phyloP scores from a whole-genome alignment of 2,329 filamentous ascomycete genomes.

The Sporothrix brunneoviolacea region DNA sequence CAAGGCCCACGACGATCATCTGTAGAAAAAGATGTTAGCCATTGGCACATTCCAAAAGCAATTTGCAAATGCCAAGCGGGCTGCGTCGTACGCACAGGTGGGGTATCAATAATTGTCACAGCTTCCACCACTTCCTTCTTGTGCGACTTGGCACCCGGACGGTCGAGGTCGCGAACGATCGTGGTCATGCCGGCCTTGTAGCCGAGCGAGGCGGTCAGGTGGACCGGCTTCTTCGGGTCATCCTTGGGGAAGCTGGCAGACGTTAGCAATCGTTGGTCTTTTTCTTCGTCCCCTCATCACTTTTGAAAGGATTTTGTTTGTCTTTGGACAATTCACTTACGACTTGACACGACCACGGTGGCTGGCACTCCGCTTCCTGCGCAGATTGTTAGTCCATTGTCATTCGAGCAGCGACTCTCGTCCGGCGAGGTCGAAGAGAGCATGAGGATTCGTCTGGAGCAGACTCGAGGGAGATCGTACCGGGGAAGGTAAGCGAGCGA shows the following conservation, averaged over 20 bases:
- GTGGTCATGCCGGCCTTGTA: constrained; percentile 99
- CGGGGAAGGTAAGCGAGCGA: constrained; percentile 75
- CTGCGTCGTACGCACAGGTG: constrained; percentile 88
- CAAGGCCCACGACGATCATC: constrained; percentile 99
- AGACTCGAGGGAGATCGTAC: constrained; percentile 14
- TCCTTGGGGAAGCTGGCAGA: constrained; percentile 92
- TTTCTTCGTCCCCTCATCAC: neutral
- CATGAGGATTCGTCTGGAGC: neutral
- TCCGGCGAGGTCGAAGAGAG: neutral
- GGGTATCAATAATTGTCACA: constrained; percentile 81
- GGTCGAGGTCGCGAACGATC: constrained; percentile 98
- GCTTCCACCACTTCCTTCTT: constrained; percentile 97
- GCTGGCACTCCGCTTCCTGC: constrained; percentile 21
- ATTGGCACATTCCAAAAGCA: constrained; percentile 48
- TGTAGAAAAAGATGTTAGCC: constrained; percentile 62
- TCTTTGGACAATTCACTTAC: constrained; percentile 62
- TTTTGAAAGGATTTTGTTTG: neutral
- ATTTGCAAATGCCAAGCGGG: constrained; percentile 52
- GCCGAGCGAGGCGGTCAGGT: constrained; percentile 95
- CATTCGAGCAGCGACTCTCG: neutral
- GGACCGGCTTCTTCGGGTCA: constrained; percentile 99
- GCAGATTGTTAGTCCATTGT: constrained; percentile 14
- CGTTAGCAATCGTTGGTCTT: constrained; percentile 16
- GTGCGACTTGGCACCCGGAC: constrained; percentile 98
- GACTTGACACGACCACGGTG: constrained; percentile 70